Percentiles rank a stretch among this genome's conserved stretches.
These are phyloP conservation scores for Capronia epimyces DNA, from an alignment of 2,329 filamentous ascomycete genomes.

Conservation along the genomic window DNA sequence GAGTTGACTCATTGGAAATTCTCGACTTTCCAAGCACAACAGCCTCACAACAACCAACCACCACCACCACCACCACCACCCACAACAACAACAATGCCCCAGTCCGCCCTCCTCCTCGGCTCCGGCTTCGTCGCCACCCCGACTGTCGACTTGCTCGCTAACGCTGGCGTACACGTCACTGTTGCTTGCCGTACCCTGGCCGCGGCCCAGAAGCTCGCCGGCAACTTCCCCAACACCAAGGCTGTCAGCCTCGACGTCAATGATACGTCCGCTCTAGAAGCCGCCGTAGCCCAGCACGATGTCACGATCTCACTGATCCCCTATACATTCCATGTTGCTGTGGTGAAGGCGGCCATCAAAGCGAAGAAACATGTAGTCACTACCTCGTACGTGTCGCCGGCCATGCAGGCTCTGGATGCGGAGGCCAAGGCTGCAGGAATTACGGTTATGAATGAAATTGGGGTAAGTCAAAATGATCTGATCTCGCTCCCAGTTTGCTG, in stretches of 20 bases:
- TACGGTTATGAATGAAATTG: constrained; percentile 97
- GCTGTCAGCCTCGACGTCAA: constrained; percentile 81
- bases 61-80: no score
- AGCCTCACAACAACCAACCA: no score
- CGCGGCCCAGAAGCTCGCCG: constrained; percentile 67
- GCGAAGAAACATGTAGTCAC: constrained; percentile 96
- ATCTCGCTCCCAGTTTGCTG: no score
- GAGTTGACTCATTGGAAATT: no score
- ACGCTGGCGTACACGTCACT: constrained; percentile 59
- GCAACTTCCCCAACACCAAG: constrained; percentile 64
- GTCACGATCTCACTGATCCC: constrained; percentile 79
- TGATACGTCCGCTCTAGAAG: constrained; percentile 69
- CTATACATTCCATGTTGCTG: constrained; percentile 79
- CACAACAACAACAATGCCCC: no score
- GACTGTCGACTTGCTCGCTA: constrained; percentile 58
- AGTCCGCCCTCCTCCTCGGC: neutral
- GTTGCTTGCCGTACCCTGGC: constrained; percentile 76
- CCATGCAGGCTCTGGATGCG: constrained; percentile 83
- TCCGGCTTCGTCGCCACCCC: constrained; percentile 51
- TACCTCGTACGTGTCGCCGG: constrained; percentile 85
- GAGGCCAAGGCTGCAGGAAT: constrained; percentile 84
- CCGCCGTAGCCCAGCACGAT: constrained; percentile 72
- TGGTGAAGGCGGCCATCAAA: constrained; percentile 90
- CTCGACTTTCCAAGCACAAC: no score
- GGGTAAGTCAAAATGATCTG: constrained; percentile 44